A percentile compares a stretch with the other conserved stretches of the same genome.
Evolutionary conservation across 352 stramenopile species (phyloP).

Genomic region (Pythium aquatile): DNA sequence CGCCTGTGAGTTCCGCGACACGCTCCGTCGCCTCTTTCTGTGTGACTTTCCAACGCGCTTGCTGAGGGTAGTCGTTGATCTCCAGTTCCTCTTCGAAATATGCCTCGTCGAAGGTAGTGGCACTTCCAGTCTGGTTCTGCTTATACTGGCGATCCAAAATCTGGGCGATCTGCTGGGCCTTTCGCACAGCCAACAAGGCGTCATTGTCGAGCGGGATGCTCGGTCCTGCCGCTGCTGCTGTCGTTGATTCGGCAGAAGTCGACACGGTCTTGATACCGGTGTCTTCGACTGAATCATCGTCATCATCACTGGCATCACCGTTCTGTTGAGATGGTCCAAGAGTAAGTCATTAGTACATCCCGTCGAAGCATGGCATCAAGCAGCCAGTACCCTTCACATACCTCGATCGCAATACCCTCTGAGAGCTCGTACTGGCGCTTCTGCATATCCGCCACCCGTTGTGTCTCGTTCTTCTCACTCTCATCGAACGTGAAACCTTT

Average conservation of each 20-base stretch:
- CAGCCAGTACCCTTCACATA: conserved; percentile 14
- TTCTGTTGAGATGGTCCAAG: conserved; percentile 17
- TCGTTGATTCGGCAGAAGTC: not conserved
- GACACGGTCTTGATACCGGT: conserved; percentile 11
- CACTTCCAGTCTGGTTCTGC: conserved; percentile 39
- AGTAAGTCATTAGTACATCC: no score
- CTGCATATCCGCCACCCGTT: conserved; percentile 92
- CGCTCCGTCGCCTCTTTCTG: conserved; percentile 86
- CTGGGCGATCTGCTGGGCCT: conserved; percentile 84
- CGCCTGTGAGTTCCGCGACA: conserved; percentile 87
- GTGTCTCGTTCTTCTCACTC: conserved; percentile 95
- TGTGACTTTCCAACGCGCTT: conserved; percentile 86
- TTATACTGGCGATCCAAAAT: conserved; percentile 82
- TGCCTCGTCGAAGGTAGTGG: conserved; percentile 36
- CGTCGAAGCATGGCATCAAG: no score
- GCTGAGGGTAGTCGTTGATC: conserved; percentile 94
- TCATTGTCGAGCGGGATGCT: conserved; percentile 45
- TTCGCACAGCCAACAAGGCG: conserved; percentile 71
- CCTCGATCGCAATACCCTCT: conserved; percentile 77
- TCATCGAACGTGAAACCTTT: conserved; percentile 99
- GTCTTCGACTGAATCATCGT: conserved; percentile 46
- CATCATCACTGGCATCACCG: conserved; percentile 45
- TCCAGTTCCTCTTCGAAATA: conserved; percentile 91
- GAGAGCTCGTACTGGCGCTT: conserved; percentile 88
- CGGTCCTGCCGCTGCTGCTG: conserved; percentile 16